Conservation (phyloP, 768 basidiomycete genomes). For the Russula earlei region DNA sequence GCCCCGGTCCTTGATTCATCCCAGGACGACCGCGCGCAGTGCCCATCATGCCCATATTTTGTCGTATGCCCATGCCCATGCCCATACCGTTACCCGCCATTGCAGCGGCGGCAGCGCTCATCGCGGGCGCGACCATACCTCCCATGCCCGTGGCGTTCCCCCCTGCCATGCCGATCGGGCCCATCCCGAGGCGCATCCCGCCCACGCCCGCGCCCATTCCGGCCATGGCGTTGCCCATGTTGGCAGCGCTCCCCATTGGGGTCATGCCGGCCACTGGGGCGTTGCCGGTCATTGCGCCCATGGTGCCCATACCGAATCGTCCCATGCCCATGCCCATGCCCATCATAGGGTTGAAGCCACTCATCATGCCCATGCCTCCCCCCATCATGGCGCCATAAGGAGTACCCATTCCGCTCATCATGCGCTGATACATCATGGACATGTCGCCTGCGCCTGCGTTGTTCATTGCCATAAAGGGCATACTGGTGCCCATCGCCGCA, state of each 20-base stretch:
- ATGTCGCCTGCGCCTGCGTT: constrained; percentile 21
- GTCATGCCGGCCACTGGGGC: constrained; percentile 40
- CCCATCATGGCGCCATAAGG: constrained; percentile 29
- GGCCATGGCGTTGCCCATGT: constrained; percentile 22
- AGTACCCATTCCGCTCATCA: constrained; percentile 78
- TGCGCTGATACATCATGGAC: constrained; percentile 72
- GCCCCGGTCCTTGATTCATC: constrained; percentile 43
- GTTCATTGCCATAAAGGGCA: constrained; percentile 32
- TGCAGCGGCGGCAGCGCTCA: constrained; percentile 27
- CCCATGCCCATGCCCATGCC: constrained; percentile 33
- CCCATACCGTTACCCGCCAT: constrained; percentile 24
- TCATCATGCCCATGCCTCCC: constrained; percentile 28
- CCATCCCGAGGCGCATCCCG: constrained; percentile 26
- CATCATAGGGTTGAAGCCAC: constrained; percentile 20
- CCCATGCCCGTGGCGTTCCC: constrained; percentile 8
- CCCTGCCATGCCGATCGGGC: constrained; percentile 19
- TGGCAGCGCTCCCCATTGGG: constrained; percentile 18
- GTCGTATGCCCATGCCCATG: constrained; percentile 33
- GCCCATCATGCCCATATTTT: constrained; percentile 23
- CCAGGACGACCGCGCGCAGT: constrained; percentile 52
- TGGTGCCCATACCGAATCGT: constrained; percentile 21
- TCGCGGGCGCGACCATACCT: constrained; percentile 27
- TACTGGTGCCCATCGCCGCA: constrained; percentile 29
- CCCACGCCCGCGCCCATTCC: constrained; percentile 29
- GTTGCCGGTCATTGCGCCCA: constrained; percentile 41